Conservation (phyloP, 148 eudicot genomes). For the Vaccinium myrtillus region DNA sequence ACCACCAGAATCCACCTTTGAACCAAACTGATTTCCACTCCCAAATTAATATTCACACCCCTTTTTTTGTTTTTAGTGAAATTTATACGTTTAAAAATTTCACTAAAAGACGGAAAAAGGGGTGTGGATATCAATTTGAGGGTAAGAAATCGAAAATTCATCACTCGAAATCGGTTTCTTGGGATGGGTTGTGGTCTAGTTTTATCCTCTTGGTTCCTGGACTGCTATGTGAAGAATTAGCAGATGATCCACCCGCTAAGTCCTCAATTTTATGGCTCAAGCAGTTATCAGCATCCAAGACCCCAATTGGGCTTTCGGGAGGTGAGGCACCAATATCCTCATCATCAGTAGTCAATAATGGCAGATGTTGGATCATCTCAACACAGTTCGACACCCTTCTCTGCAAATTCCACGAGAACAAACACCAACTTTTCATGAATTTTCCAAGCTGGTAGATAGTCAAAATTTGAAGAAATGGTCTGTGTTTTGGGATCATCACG, state of each 20-base stretch:
- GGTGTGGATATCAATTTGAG: too few species aligned
- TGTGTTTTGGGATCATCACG: background rate
- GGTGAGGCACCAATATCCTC: conserved; percentile 16
- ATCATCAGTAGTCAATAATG: background rate
- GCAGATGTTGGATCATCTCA: conserved; percentile 44
- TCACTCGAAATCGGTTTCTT: background rate
- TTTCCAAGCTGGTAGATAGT: background rate
- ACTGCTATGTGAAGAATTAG: background rate
- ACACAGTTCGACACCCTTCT: conserved; percentile 54
- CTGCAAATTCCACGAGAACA: conserved; percentile 34
- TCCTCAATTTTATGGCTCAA: conserved; percentile 57
- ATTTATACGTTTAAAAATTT: background rate
- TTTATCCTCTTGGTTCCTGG: background rate
- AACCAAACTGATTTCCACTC: background rate
- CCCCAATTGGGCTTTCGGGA: conserved; percentile 65
- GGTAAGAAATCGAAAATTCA: background rate
- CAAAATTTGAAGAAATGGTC: background rate
- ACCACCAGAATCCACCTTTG: background rate
- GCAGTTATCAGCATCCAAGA: conserved; percentile 59
- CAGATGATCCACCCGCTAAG: conserved; percentile 20
- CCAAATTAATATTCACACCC: too few species aligned
- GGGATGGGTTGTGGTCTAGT: background rate
- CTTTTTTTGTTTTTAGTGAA: too few species aligned
- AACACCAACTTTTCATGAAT: background rate
- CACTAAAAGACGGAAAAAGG: too few species aligned